Conservation (phyloP, 139 green algal genomes). For the Coelastrella sp. region DNA sequence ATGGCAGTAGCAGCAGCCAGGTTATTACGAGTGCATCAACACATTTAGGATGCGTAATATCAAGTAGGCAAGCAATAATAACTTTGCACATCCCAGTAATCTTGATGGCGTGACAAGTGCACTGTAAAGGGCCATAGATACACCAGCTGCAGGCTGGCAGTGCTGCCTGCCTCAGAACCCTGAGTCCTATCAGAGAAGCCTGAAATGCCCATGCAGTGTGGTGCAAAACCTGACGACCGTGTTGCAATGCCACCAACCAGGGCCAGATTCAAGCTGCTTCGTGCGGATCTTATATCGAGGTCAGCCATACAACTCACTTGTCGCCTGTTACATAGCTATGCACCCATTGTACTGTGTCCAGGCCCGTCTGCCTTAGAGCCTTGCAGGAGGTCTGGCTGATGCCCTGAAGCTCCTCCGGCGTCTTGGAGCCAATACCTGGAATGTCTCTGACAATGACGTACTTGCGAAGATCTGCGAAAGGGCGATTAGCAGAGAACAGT, state of each 20-base stretch:
- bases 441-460: slow-evolving; percentile 33
- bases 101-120: too few relatives aligned
- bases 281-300: not conserved
- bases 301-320: slow-evolving; percentile 8
- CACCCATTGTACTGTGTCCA: slow-evolving; percentile 3
- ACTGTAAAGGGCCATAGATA: too few relatives aligned
- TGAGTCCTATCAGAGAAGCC: too few relatives aligned
- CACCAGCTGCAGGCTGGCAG: too few relatives aligned
- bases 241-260: not conserved
- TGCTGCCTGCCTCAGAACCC: too few relatives aligned
- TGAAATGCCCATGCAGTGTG: too few relatives aligned
- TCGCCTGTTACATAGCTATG: slow-evolving; percentile 32
- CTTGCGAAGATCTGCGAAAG: slow-evolving; percentile 7
- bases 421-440: slow-evolving; percentile 29
- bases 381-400: slow-evolving; percentile 40
- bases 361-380: slow-evolving; percentile 6
- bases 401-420: not conserved
- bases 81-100: too few relatives aligned
- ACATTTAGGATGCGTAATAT: too few relatives aligned
- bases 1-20: not conserved
- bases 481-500: not conserved
- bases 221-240: too few relatives aligned
- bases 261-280: not conserved
- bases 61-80: too few relatives aligned
- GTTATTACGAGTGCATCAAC: not conserved